Conservation (phyloP, 73 alveolate species). For the Tetrahymena thermophila region DNA sequence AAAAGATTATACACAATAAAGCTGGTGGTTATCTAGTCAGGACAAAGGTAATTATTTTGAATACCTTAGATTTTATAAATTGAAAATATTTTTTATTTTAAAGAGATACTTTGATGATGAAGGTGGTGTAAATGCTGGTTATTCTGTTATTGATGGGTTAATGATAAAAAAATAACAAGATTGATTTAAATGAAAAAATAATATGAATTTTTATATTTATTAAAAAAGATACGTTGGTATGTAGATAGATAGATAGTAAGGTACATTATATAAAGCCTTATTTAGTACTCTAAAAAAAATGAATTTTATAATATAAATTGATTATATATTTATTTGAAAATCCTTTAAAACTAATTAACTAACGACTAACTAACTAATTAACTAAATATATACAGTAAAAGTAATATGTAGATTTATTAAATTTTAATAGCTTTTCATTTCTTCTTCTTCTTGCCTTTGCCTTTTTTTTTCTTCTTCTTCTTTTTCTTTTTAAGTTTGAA, state of each 20-base stretch:
- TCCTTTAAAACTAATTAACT: no score
- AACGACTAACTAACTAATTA: no score
- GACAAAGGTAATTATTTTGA: not conserved
- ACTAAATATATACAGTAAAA: no score
- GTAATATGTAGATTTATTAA: not conserved
- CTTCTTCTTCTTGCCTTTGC: slow-evolving; percentile 21
- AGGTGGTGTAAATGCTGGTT: slow-evolving; percentile 43
- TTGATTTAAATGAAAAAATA: no score
- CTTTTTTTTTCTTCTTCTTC: slow-evolving; percentile 17
- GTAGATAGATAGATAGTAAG: no score
- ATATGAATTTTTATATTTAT: no score
- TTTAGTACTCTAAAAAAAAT: no score
- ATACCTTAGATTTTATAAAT: not conserved
- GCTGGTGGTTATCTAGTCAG: slow-evolving; percentile 39
- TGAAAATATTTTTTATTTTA: not conserved
- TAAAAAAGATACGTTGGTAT: no score
- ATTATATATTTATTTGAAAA: not conserved
- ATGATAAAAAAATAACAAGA: not conserved
- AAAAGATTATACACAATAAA: slow-evolving; percentile 3
- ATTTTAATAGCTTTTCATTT: slow-evolving; percentile 2
- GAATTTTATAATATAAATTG: not conserved
- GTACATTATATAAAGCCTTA: no score
- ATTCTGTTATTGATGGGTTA: slow-evolving; percentile 31
- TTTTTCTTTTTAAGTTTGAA: slow-evolving; percentile 28
- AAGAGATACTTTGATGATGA: slow-evolving; percentile 41